These are phyloP conservation scores for Chrysoporthe austroafricana DNA, from an alignment of 2,329 filamentous ascomycete genomes.

Conservation along the genomic window DNA sequence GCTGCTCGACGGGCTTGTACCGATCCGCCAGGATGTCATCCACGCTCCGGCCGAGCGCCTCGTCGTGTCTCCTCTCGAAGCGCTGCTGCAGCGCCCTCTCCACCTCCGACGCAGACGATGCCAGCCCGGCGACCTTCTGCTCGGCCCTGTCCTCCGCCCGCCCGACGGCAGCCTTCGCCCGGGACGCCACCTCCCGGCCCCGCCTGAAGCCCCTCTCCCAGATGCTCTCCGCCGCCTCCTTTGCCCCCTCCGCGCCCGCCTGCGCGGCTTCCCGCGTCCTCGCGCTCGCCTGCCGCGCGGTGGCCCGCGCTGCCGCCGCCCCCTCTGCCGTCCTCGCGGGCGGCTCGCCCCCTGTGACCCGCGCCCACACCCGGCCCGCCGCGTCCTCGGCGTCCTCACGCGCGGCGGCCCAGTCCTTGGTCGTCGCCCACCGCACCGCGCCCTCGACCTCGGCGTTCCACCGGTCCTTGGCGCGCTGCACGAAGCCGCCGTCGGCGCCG, in stretches of 20 bases:
- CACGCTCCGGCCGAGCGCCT: conserved; percentile 50
- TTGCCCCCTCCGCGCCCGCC: conserved; percentile 41
- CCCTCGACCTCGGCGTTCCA: conserved; percentile 78
- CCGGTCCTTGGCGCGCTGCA: conserved; percentile 72
- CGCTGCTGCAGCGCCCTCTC: conserved; percentile 57
- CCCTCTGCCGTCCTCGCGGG: conserved; percentile 41
- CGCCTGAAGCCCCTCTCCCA: conserved; percentile 47
- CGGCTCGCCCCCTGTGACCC: conserved; percentile 39
- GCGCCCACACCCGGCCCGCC: conserved; percentile 50
- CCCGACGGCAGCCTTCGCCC: conserved; percentile 42
- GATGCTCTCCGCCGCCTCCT: conserved; percentile 43
- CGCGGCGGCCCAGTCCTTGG: conserved; percentile 66
- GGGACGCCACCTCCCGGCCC: conserved; percentile 44
- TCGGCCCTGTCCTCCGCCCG: conserved; percentile 42
- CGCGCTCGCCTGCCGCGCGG: conserved; percentile 31
- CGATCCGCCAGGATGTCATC: conserved; percentile 59
- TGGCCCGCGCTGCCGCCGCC: conserved; percentile 31
- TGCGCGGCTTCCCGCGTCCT: conserved; percentile 35
- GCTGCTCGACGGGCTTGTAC: conserved; percentile 54
- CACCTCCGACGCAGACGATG: conserved; percentile 41
- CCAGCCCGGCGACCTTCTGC: conserved; percentile 35
- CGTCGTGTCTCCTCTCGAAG: conserved; percentile 47
- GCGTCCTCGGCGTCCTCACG: conserved; percentile 61
- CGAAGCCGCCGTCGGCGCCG: conserved; percentile 49
- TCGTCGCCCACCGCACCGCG: conserved; percentile 68